Percentiles rank a stretch among this genome's conserved stretches.
These are phyloP conservation scores for Vigna reflexopilosa DNA, from an alignment of 306 rosid genomes.

Conservation along the genomic window DNA sequence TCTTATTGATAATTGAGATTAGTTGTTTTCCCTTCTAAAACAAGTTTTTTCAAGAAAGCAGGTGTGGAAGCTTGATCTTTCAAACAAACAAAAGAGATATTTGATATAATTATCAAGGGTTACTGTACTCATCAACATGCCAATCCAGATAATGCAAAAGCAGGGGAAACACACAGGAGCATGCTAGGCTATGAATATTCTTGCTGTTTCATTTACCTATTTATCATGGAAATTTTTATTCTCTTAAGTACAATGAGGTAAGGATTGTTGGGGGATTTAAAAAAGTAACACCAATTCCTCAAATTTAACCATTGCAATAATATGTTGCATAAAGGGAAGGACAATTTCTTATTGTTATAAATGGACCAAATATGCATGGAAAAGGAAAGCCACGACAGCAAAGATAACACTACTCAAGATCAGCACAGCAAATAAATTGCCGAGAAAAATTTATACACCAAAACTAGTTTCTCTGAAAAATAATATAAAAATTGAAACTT, in stretches of 20 bases:
- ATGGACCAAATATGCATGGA: neutral
- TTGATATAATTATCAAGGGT: slow-evolving; percentile 62
- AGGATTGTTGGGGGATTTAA: neutral
- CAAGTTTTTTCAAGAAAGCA: neutral
- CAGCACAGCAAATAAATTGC: neutral
- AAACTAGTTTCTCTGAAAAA: neutral
- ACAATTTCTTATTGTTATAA: neutral
- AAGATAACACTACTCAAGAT: neutral
- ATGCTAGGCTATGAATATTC: slow-evolving; percentile 46
- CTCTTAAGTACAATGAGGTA: neutral
- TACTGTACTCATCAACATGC: neutral
- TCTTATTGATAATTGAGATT: neutral
- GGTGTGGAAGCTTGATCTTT: slow-evolving; percentile 66
- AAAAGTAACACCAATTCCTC: neutral
- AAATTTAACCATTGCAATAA: neutral
- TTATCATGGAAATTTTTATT: neutral
- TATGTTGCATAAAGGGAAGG: neutral
- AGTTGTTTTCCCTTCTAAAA: neutral
- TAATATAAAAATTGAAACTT: neutral
- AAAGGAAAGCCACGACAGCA: neutral
- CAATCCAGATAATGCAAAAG: neutral
- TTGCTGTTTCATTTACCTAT: neutral
- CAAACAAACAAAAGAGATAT: slow-evolving; percentile 45
- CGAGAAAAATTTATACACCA: neutral
- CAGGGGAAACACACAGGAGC: slow-evolving; percentile 50